These are phyloP conservation scores for Lentinula sp. DNA, from an alignment of 768 basidiomycete genomes.

Conservation along the genomic window DNA sequence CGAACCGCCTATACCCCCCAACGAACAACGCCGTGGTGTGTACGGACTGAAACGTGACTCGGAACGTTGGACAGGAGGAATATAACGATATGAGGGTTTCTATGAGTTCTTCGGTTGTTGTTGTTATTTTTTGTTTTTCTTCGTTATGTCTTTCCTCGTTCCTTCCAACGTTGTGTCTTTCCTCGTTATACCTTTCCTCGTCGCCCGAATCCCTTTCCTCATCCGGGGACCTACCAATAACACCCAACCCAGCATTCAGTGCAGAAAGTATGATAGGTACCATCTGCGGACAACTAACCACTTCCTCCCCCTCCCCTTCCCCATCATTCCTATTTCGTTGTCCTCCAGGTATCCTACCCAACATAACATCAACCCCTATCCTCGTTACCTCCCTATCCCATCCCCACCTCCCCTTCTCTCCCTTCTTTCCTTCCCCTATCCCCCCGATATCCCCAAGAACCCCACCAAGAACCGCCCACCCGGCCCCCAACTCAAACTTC, in stretches of 20 bases:
- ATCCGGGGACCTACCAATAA: constrained; percentile 19
- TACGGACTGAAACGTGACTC: constrained; percentile 68
- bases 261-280: constrained; percentile 68
- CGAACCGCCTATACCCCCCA: constrained; percentile 54
- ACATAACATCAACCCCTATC: constrained; percentile 62
- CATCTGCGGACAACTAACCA: constrained; percentile 58
- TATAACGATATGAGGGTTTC: constrained; percentile 70
- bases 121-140: background rate
- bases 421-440: no score
- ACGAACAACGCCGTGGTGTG: constrained; percentile 63
- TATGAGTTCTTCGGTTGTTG: constrained; percentile 53
- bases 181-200: no score
- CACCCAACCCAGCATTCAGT: constrained; percentile 49
- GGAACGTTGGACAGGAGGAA: constrained; percentile 56
- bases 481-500: constrained; percentile 81
- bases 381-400: constrained; percentile 70
- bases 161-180: no score
- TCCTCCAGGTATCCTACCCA: constrained; percentile 38
- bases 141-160: no score
- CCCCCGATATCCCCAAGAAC: constrained; percentile 28
- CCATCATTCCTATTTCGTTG: constrained; percentile 10
- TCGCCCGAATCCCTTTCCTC: no score
- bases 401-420: constrained; percentile 6
- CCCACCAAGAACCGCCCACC: constrained; percentile 71
- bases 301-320: constrained; percentile 12